These are phyloP conservation scores for Peronospora belbahrii DNA, from an alignment of 352 stramenopile genomes.

Conservation along the genomic window DNA sequence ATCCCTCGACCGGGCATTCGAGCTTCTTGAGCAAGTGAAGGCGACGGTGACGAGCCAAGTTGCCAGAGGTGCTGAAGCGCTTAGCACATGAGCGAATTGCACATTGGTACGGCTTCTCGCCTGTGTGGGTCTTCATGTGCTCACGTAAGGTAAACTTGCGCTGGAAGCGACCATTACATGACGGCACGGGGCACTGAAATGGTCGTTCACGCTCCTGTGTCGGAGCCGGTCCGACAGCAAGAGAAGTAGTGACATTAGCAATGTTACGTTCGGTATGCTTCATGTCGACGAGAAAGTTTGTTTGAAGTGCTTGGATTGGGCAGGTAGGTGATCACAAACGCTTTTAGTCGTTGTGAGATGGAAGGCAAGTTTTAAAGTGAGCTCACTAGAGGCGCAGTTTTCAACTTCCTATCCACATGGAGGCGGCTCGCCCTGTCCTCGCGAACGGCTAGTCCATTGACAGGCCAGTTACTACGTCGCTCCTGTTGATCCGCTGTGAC, in stretches of 20 bases:
- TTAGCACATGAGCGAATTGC: conserved; percentile 43
- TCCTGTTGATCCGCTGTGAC: conserved; percentile 30
- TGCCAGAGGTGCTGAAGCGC: conserved; percentile 58
- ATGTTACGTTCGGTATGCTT: conserved; percentile 13
- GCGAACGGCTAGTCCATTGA: conserved; percentile 15
- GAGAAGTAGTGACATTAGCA: conserved; percentile 1
- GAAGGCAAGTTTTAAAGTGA: conserved; percentile 43
- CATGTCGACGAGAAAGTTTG: conserved; percentile 15
- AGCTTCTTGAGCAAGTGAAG: conserved; percentile 45
- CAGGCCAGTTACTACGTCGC: conserved; percentile 12
- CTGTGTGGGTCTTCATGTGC: conserved; percentile 78
- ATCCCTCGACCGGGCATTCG: conserved; percentile 39
- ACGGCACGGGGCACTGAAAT: conserved; percentile 34
- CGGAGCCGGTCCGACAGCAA: background rate
- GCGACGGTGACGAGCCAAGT: conserved; percentile 45
- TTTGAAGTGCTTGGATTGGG: conserved; percentile 20
- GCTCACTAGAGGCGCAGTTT: conserved; percentile 21
- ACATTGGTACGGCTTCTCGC: conserved; percentile 64
- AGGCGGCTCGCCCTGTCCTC: conserved; percentile 20
- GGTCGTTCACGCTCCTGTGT: conserved; percentile 28
- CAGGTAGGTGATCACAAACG: conserved; percentile 14
- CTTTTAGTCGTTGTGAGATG: conserved; percentile 20
- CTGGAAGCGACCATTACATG: conserved; percentile 46
- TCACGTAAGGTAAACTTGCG: conserved; percentile 69
- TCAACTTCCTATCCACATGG: conserved; percentile 10